Base-by-base conservation (phyloP, 2,329 filamentous ascomycete species). In the Pseudocercospora macadamiae region DNA sequence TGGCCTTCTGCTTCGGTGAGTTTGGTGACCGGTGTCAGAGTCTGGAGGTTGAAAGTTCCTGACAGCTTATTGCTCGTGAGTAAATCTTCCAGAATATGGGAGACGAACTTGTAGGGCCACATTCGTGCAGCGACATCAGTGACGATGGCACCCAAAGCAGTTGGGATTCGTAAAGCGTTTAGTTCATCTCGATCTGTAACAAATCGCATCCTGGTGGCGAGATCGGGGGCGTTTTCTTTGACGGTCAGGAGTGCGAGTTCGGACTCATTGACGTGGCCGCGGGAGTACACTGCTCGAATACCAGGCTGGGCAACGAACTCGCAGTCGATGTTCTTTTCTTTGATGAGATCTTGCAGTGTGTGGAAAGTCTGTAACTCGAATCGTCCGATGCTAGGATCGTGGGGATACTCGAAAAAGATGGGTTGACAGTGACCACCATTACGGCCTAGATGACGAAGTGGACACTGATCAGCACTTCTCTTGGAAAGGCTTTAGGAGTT, bases 61-160 rank as follows among this genome's bases (percentile, higher is more conserved):
- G 65, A 48, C 0, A 61, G 28, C 0, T 62, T 26, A 2, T 62
- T 57, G 1, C 73, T 72, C 16, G 78, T 74, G 6, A 83, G 68
- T 0, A 90, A 80, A 7, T 77, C 73, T 70, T 90, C 85, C 0
- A 96, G 76, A 0, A 93, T 80, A 74, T 86, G 88, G 1, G 86
- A 79, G 1, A 96, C 86, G 16, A 96, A 83, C 75, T 95, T 96
- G 74, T 96, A 96, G 0, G 91, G 91, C 89, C 89, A 93, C 45
- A 91, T 71, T 65, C 85, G 86, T 0, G 86, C 89, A 0, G 90
- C 89, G 39, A 84, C 77, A 37, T 78, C 77, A 61, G 88, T 88
- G 14, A 88, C 76, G 3, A 91, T 80, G 4, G 86, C 89, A 2
- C 87, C 90, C 6, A 81, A 70, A 5, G 86, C 87, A 6, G 73